Base-by-base conservation (phyloP, 176 grass and related monocot species). In the Juncus inflexus region DNA sequence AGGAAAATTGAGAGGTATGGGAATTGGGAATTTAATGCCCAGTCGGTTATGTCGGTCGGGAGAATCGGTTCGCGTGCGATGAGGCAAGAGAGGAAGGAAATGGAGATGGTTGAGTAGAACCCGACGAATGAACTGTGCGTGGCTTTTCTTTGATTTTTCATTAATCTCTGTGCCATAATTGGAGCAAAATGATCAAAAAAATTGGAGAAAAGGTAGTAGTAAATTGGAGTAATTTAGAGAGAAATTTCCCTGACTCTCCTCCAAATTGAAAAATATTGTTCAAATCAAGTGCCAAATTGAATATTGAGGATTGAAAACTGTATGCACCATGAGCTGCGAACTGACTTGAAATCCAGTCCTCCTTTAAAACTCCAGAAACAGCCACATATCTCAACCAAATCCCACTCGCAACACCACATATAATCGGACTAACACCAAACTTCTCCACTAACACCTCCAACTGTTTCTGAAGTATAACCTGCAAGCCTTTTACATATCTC, bases 81-180 rank as follows among this genome's bases (percentile, higher is more conserved):
- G 84, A 87, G 87, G 52, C 91, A 96, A 41, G 78, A 82, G 57
- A 96, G 43, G 45, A 90, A 85, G 51, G 73, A 87, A 58, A 96
- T 81, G 45, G 87, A 76, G 50, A 96, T 41, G 50, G 91, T 84
- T 60, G 87, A 90, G 78, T 96, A 96, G 54, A 60, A 81, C 80
- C 35, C 62, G 87, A 52, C 77, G 43, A 72, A 84, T 81, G 28
- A 70, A 85, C 73, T 52, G 66, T 28, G 35, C 47, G 78, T 15
- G 50, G 42, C 59, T 52, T 81, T 40, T 4, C 45, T 54, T 3
- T 49, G 28, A 62, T 16, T 66, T 69, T 13, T 50, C 69, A 6
- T 80, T 69, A 69, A 58, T 75, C 9, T 43, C 81, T 52, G 2
- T 47, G 51, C 41, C 74, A 61, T 2, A 45, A 61, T 80, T 50